Base-by-base conservation (phyloP, 257 asterid genomes). In the Vinca minor region DNA sequence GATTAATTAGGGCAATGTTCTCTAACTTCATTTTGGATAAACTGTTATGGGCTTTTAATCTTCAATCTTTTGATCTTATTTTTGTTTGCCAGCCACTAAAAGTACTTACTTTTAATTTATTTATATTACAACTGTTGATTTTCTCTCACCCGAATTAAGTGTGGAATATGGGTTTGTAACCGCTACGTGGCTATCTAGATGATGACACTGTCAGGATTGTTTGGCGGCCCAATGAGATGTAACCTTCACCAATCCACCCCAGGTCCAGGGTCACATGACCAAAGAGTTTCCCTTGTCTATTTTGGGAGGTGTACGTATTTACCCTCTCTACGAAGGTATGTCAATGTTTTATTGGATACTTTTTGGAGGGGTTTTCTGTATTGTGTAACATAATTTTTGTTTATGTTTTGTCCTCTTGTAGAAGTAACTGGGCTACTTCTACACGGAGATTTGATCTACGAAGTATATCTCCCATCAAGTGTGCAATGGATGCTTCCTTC, bases 401-500 rank as follows among this genome's bases (percentile, higher is more conserved):
- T 64, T 59, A 41, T 66, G 31, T 70, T 23, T 59, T 64, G 42
- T 56, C 29, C 71, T 72, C 53, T 52, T 70, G 41, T 65, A 81
- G 87, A 74, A 79, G 74, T 69, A 75, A 66, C 65, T 64, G 73
- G 83, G 79, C 62, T 60, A 72, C 82, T 46, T 59, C 78, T 49
- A 67, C 79, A 58, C 80, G 76, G 82, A 76, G 80, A 52, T 70
- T 35, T 69, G 71, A 55, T 49, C 20, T 49, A 64, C 76, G 57
- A 55, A 70, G 74, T 63, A 66, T 59, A 56, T 82, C 80, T 55
- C 31, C 68, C 26, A 48, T 87, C 65, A 87, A 81, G 72, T 87
- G 90, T 72, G 84, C 96, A 15, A 82, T 86, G 90, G 96, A 87
- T 75, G 92, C 96, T 65, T 84, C 96, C 70, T 89, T 67, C 71